A percentile compares a stretch with the other conserved stretches of the same genome.
Evolutionary conservation across 1,139 yeast species (phyloP).

Genomic region (Lodderomyces elongisporus): DNA sequence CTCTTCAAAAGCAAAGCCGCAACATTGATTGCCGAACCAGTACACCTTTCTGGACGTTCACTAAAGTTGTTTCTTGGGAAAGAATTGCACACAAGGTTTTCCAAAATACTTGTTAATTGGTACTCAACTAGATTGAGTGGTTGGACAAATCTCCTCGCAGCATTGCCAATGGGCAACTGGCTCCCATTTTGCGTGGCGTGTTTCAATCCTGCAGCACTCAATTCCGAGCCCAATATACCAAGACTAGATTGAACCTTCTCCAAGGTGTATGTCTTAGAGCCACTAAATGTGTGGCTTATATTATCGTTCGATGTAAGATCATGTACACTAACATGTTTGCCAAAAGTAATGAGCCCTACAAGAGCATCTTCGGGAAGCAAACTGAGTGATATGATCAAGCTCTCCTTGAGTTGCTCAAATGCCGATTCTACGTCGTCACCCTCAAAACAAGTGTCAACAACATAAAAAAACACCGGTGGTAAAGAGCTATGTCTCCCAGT

Average conservation of each 20-base stretch:
- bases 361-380: conserved; percentile 57
- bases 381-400: conserved; percentile 47
- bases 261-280: conserved; percentile 48
- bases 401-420: conserved; percentile 48
- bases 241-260: conserved; percentile 49
- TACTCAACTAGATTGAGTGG: conserved; percentile 52
- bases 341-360: conserved; percentile 57
- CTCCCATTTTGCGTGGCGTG: background rate
- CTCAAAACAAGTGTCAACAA: conserved; percentile 65
- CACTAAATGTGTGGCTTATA: conserved; percentile 48
- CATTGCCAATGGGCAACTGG: conserved; percentile 19
- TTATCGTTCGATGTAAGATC: conserved; percentile 40
- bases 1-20: conserved; percentile 49
- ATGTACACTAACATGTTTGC: conserved; percentile 61
- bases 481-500: conserved; percentile 39
- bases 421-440: conserved; percentile 35
- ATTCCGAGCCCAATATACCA: conserved; percentile 46
- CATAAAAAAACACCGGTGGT: conserved; percentile 54
- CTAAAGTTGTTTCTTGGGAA: conserved; percentile 44
- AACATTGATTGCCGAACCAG: conserved; percentile 65
- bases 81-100: conserved; percentile 47
- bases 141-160: conserved; percentile 40
- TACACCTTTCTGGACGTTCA: conserved; percentile 53
- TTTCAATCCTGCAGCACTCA: conserved; percentile 16
- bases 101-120: conserved; percentile 49